A percentile compares a stretch with the other conserved stretches of the same genome.
Evolutionary conservation across 768 basidiomycete genomes (phyloP).

Genomic region (Kwoniella pini): DNA sequence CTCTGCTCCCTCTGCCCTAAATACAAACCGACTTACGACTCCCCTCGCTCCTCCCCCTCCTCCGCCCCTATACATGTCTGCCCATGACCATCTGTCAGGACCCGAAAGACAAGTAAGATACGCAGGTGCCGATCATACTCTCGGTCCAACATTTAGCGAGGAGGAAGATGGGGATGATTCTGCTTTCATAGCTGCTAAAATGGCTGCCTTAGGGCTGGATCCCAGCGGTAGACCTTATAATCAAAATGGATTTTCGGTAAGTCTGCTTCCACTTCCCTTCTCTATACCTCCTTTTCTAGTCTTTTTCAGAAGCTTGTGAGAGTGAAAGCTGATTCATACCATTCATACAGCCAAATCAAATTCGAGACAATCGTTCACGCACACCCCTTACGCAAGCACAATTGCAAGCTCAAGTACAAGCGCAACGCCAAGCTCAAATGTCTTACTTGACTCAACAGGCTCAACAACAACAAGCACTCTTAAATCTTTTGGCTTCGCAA

Average conservation of each 20-base stretch:
- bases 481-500: conserved; percentile 14
- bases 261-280: background rate
- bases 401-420: conserved; percentile 13
- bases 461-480: conserved; percentile 22
- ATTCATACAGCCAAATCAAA: background rate
- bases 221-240: conserved; percentile 23
- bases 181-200: conserved; percentile 39
- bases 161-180: conserved; percentile 47
- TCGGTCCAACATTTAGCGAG: conserved; percentile 42
- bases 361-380: conserved; percentile 6
- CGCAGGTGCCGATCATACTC: conserved; percentile 31
- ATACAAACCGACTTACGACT: conserved; percentile 6
- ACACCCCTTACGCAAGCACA: background rate
- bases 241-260: conserved; percentile 13
- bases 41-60: conserved; percentile 20
- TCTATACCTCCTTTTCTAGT: too few relatives aligned
- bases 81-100: conserved; percentile 16
- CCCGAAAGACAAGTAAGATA: conserved; percentile 21
- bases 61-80: conserved; percentile 22
- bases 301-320: background rate
- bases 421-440: conserved; percentile 15
- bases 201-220: conserved; percentile 31
- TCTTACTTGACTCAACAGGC: conserved; percentile 13
- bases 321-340: background rate
- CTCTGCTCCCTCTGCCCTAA: background rate